Base-by-base conservation (phyloP, 176 grass and related monocot genomes). In the Aechmea fasciata region DNA sequence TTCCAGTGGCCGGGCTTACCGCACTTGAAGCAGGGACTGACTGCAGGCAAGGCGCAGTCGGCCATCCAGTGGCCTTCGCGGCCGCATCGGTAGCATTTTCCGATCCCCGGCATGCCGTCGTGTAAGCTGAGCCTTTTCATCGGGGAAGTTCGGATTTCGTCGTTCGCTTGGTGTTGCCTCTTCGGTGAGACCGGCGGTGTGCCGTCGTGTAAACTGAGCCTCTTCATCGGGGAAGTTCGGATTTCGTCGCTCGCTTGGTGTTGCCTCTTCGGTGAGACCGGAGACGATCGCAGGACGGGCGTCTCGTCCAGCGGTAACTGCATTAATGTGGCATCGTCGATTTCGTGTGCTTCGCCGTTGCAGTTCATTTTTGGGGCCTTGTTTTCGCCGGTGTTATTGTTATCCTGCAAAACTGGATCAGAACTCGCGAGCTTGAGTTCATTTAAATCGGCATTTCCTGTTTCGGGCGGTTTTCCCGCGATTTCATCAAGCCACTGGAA, bases 31-130 rank as follows among this genome's bases (percentile, higher is more conserved):
- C 87, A 82, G 71, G 64, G 9, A 2, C 1, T 14, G 12, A 2
- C 18, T 14, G 59, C 1, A 28, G 11, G 59, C 29, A 51, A 71
- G 57, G 77, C 48, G n/a, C 87, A 80, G 12, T 78, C 17, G 1
- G 1, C 48, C 1, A 0, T 1, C 53, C 18, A 75, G 55, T 90
- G 83, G 10, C 76, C 83, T 49, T 59, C 49, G n/a, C 78, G 61
- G n/a, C 33, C 13, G 7, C 77, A 83, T 29, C 13, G 10, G 26
- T 3, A 51, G 70, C 81, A 83, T 50, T 8, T 10, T 10, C 20
- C 18, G 18, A 17, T 29, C 11, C 4, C 10, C 0, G 48, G 53
- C 50, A 29, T 69, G 9, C 8, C 57, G 6, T 51, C 25, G 10
- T 51, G 52, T 33, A 57, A 29, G 67, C 24, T 15, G 0, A 78